Conservation (phyloP, 2,329 filamentous ascomycete species). For the Paradendryphiella salina region DNA sequence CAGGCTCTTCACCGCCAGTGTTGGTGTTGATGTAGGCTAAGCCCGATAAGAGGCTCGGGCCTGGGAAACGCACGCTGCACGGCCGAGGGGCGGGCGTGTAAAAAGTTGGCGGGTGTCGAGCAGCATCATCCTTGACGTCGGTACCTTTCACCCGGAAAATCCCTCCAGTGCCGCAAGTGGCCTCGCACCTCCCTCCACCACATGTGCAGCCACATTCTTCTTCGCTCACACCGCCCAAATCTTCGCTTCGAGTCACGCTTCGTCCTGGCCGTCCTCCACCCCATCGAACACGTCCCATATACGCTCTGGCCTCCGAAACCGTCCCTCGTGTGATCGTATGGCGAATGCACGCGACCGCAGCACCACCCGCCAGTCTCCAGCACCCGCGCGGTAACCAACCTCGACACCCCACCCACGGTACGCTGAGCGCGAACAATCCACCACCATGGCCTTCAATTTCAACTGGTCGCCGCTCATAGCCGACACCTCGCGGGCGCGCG, state of each 20-base stretch:
- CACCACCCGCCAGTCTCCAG: conserved; percentile 27
- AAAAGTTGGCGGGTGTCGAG: conserved; percentile 28
- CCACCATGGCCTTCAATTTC: conserved; percentile 97
- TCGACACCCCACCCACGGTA: conserved; percentile 19
- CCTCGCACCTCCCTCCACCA: conserved; percentile 28
- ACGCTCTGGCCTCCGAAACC: conserved; percentile 18
- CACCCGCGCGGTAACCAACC: conserved; percentile 20
- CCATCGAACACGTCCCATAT: conserved; percentile 5
- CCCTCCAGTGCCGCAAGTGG: conserved; percentile 18
- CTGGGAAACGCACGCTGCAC: conserved; percentile 8
- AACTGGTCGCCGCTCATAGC: conserved; percentile 99
- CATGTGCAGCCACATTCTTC: conserved; percentile 16
- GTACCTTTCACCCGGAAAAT: conserved; percentile 33
- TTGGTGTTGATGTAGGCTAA: conserved; percentile 1
- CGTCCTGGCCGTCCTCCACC: neutral
- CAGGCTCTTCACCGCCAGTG: conserved; percentile 17
- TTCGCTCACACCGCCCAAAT: conserved; percentile 3
- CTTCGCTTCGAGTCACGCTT: neutral
- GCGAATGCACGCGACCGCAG: conserved; percentile 46
- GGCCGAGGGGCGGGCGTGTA: conserved; percentile 12
- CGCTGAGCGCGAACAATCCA: conserved; percentile 1
- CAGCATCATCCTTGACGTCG: conserved; percentile 21
- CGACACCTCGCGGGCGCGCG: conserved; percentile 87
- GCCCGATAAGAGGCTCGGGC: neutral
- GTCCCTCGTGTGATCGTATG: conserved; percentile 37